phyloP scores from a whole-genome alignment of 2,329 filamentous ascomycete genomes.

The Sporothrix protearum region DNA sequence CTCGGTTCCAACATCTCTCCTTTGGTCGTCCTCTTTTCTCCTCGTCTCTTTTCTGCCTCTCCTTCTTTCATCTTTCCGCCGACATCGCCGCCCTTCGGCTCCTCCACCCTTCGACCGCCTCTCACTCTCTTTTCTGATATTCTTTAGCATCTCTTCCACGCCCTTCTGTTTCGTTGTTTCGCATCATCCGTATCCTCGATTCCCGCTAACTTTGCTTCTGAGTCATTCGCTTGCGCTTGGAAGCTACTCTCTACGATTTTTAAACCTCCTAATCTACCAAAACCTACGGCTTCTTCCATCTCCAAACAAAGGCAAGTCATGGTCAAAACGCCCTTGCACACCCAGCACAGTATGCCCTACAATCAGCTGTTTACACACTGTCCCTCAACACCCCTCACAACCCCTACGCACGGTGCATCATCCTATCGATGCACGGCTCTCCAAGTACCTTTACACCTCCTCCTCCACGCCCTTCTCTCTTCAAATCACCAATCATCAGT shows the following conservation, averaged over 20 bases:
- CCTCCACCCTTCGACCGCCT: not conserved
- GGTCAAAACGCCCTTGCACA: not conserved
- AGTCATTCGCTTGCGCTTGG: conserved; percentile 29
- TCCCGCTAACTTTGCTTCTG: conserved; percentile 18
- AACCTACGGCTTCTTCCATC: not conserved
- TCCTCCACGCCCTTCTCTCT: not conserved
- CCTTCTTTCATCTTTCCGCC: conserved; percentile 8
- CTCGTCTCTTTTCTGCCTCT: not conserved
- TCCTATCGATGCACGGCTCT: conserved; percentile 9
- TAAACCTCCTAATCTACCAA: not conserved
- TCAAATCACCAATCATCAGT: not conserved
- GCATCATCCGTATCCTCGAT: not conserved
- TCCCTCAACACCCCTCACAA: not conserved
- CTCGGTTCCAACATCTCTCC: not conserved
- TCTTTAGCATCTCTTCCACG: conserved; percentile 3
- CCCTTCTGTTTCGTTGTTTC: not conserved
- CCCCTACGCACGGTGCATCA: not conserved
- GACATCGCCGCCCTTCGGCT: not conserved
- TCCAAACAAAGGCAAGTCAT: conserved; percentile 3
- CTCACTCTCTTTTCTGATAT: not conserved
- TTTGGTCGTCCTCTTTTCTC: not conserved
- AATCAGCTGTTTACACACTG: not conserved
- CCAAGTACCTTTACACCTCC: not conserved
- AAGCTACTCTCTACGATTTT: conserved; percentile 1
- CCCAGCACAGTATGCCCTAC: conserved; percentile 8